Conservation (phyloP, 768 basidiomycete genomes). For the Rhodosporidiobolus sp. region DNA sequence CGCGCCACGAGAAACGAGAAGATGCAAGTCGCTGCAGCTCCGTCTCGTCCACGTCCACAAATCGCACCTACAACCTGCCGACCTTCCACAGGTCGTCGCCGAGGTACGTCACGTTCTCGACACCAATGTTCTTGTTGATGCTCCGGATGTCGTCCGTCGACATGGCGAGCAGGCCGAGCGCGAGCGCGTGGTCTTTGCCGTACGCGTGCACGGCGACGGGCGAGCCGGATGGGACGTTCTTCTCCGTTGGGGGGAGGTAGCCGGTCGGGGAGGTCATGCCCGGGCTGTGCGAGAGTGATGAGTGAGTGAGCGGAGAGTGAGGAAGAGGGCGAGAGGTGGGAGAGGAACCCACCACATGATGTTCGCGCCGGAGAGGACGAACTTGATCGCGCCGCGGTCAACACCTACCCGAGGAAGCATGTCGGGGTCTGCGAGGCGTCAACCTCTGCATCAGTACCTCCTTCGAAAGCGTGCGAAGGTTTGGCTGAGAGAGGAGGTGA, state of each 20-base stretch:
- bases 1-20: no score
- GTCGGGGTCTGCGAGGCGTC: slow-evolving; percentile 67
- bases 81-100: slow-evolving; percentile 80
- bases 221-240: slow-evolving; percentile 51
- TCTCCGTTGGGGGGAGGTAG: slow-evolving; percentile 70
- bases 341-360: slow-evolving; percentile 68
- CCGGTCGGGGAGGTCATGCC: slow-evolving; percentile 92
- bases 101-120: slow-evolving; percentile 79
- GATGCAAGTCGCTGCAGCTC: no score
- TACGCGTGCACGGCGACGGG: slow-evolving; percentile 92
- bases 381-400: slow-evolving; percentile 96
- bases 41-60: no score
- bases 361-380: slow-evolving; percentile 85
- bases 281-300: slow-evolving; percentile 54
- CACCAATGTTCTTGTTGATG: slow-evolving; percentile 84
- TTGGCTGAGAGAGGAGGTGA: neutral
- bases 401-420: slow-evolving; percentile 82
- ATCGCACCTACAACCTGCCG: slow-evolving; percentile 14
- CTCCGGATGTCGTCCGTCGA: slow-evolving; percentile 82
- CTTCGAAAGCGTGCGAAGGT: neutral
- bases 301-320: neutral
- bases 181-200: slow-evolving; percentile 88
- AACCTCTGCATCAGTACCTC: neutral
- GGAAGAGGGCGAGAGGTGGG: neutral
- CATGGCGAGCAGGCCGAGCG: slow-evolving; percentile 76